Evolutionary conservation across 164 flowering plant species (phyloP).

Genomic region (Aristolochia contorta): DNA sequence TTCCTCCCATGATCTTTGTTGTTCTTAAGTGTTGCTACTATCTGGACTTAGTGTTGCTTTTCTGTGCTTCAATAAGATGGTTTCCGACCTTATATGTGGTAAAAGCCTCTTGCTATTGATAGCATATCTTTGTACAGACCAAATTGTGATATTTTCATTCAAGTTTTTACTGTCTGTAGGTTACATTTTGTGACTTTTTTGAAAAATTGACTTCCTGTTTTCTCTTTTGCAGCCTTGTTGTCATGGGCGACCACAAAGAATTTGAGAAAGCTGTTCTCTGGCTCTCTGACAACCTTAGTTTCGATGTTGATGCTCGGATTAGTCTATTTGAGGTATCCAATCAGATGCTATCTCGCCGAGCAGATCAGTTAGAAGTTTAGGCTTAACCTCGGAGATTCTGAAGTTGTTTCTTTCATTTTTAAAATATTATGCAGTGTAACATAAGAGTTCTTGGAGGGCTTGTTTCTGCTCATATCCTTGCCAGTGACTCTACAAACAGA

Average conservation of each 20-base stretch:
- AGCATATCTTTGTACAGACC: too few species aligned
- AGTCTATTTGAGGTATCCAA: conserved; percentile 87
- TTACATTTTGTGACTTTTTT: too few species aligned
- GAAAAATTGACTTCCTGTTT: not conserved
- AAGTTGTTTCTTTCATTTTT: conserved; percentile 15
- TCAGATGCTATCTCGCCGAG: not conserved
- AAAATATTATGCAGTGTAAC: conserved; percentile 76
- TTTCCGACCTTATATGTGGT: too few species aligned
- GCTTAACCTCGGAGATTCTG: not conserved
- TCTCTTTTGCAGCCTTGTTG: conserved; percentile 50
- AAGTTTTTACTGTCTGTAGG: too few species aligned
- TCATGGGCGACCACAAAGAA: conserved; percentile 83
- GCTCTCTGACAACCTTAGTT: conserved; percentile 80
- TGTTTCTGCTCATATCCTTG: conserved; percentile 98
- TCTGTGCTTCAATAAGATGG: too few species aligned
- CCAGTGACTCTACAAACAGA: conserved; percentile 85
- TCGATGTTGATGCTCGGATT: conserved; percentile 88
- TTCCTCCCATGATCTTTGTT: too few species aligned
- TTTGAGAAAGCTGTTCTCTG: conserved; percentile 83
- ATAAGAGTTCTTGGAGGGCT: conserved; percentile 99
- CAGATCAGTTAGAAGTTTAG: not conserved
- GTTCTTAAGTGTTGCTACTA: too few species aligned
- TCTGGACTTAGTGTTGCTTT: too few species aligned
- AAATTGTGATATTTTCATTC: too few species aligned
- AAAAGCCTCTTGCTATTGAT: too few species aligned